Evolutionary conservation across 2,329 filamentous ascomycete species (phyloP), one percentile per base, ranked within the genome.

Genomic region (Colletotrichum eremochloae): DNA sequence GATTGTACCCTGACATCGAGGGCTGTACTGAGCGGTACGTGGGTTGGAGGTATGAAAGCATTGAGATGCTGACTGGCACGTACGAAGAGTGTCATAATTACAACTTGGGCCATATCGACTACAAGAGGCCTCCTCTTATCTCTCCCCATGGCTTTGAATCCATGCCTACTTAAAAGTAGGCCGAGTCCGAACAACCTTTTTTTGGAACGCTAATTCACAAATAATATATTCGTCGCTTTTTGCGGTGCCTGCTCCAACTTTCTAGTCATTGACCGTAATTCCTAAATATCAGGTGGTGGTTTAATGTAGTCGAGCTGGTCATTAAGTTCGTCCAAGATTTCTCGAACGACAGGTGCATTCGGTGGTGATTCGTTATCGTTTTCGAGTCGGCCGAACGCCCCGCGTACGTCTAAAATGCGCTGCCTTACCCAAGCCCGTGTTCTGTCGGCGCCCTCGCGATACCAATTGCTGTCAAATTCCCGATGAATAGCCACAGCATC

Each of bases 1-100:
- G 57, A 15, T 42, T 24, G 29, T 44, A 52, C 38, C 56, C 65
- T 31, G 31, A 57, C 36, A 24, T 68, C 9, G 65, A 68, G 31
- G 65, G 65, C 42, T 68, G 55, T 33, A 68, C 65, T 44, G 38
- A 40, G 42, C 48, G 57, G 7, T 62, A 71, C 5, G 44, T 67
- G 18, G 48, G 68, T 6, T 71, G 63, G 68, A 61, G 44, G 14
- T 71, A 71, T 33, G 31, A 58, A 1, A 24, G 2, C 0, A 5
- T 60, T 14, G 42, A 50, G 1, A 50, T 50, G 33, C 55, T 60
- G 11, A 53, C 60, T 6, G 9, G 1, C 14, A 67, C 63, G 11
- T 67, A 60, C 33, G 42, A 70, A 36, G 67, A 60, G 12, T 46
- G 56, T 2, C 61, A 58, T 24, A 6, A 36, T 1, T 68, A 33